Evolutionary conservation across 129 eudicot genomes (phyloP).

Genomic region (Artemisia tridentata): DNA sequence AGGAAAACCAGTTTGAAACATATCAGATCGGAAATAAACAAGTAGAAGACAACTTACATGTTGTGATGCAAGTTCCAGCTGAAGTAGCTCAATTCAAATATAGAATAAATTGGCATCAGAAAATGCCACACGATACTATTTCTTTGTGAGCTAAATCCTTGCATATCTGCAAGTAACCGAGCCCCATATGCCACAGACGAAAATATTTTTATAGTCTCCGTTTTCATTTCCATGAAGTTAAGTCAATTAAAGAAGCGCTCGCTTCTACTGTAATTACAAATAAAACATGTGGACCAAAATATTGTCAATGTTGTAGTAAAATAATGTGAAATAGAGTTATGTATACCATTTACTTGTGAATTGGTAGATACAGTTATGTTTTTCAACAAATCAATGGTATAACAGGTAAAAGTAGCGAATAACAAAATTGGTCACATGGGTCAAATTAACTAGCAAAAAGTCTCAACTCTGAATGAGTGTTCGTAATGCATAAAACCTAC

Average conservation of each 20-base stretch:
- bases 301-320: no score
- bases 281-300: neutral
- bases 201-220: constrained; percentile 4
- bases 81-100: constrained; percentile 22
- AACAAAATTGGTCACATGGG: no score
- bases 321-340: no score
- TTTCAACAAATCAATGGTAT: no score
- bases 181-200: neutral
- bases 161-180: constrained; percentile 24
- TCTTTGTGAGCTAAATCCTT: constrained; percentile 26
- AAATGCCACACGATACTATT: constrained; percentile 17
- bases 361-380: no score
- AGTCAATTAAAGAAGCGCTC: neutral
- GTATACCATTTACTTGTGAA: no score
- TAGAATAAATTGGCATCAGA: constrained; percentile 39
- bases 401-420: no score
- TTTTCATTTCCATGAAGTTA: neutral
- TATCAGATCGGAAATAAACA: constrained; percentile 4
- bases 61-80: constrained; percentile 23
- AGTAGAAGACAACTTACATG: constrained; percentile 26
- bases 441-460: no score
- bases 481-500: no score
- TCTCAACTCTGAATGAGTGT: no score
- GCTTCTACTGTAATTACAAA: constrained; percentile 17
- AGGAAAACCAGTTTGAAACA: neutral